These are phyloP conservation scores for Bombardia bombarda DNA, from an alignment of 495 filamentous ascomycete genomes.

Conservation along the genomic window DNA sequence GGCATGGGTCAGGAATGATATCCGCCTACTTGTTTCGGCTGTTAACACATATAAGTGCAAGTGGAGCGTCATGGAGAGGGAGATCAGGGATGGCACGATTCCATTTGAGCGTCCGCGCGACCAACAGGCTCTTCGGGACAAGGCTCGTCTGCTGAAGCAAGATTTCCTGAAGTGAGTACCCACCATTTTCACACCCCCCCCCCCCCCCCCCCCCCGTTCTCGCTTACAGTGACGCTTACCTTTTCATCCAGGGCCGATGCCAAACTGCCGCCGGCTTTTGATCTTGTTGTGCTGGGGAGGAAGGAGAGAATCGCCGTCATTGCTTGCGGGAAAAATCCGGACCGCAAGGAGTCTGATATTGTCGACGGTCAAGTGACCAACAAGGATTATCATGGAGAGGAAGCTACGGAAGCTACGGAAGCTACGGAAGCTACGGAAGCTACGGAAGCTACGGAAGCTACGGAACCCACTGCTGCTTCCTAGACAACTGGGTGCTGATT, in stretches of 20 bases:
- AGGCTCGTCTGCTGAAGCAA: conserved; percentile 56
- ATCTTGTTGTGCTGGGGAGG: conserved; percentile 37
- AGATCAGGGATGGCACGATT: conserved; percentile 17
- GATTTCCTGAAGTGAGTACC: conserved; percentile 48
- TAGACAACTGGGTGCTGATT: too few species aligned
- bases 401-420: too few species aligned
- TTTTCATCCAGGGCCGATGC: conserved; percentile 16
- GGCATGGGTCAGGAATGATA: conserved; percentile 38
- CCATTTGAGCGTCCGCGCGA: conserved; percentile 37
- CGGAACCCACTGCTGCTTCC: too few species aligned
- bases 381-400: too few species aligned
- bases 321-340: conserved; percentile 32
- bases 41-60: conserved; percentile 42
- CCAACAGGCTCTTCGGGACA: conserved; percentile 59
- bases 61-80: conserved; percentile 44
- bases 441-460: too few species aligned
- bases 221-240: neutral
- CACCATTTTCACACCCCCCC: neutral
- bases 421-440: too few species aligned
- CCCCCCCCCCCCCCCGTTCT: neutral
- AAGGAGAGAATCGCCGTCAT: conserved; percentile 39
- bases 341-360: conserved; percentile 35
- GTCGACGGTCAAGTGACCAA: conserved; percentile 23
- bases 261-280: conserved; percentile 39
- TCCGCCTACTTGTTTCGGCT: conserved; percentile 37